Base-by-base conservation (phyloP, 2,329 filamentous ascomycete species). In the Ascochyta viciae-villosae region DNA sequence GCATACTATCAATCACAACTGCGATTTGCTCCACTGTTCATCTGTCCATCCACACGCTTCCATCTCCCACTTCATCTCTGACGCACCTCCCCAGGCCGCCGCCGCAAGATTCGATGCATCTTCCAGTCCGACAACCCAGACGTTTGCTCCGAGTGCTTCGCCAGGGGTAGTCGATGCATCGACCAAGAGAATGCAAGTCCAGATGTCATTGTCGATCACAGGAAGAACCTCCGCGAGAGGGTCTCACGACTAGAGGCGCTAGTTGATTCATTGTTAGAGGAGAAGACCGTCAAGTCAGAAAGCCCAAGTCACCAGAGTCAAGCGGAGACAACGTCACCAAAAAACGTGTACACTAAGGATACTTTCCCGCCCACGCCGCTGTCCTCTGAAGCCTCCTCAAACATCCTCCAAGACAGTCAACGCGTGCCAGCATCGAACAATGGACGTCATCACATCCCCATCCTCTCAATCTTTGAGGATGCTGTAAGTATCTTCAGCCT, bases 41-140 rank as follows among this genome's bases (percentile, higher is more conserved):
- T 13, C 22, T 23, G 23, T 38, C 31, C 23, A 48, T 13, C 42
- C 23, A 23, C 22, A 29, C 23, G 2, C 22, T 41, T 38, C 19
- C 9, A 8, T 4, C 24, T 23, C 12, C 15, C 15, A 16, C n/a
- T 27, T 6, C 35, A 24, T 33, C 39, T 64, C 72, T 75, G 58
- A 76, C 62, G 7, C 16, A 42, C 23, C 38, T 31, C 34, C 13
- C 39, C 47, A 75, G 82, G 81, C 54, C 77, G 80, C 37, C 77
- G 81, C 34, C 78, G 81, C 46, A 83, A 82, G 68, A 80, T 82
- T 26, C 75, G 77, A 48, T 83, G 81, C 66, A 77, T 80, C 47
- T 81, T 75, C 52, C 69, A 71, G 24, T 57, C 70, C n/a, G 74
- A 74, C 34, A 76, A 73, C 45, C 71, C 74, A 12, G 66, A 73